Percentiles rank a stretch among this genome's conserved stretches.
Evolutionary conservation across 805 yeast species (phyloP).

Genomic region (Kazachstania taianensis): DNA sequence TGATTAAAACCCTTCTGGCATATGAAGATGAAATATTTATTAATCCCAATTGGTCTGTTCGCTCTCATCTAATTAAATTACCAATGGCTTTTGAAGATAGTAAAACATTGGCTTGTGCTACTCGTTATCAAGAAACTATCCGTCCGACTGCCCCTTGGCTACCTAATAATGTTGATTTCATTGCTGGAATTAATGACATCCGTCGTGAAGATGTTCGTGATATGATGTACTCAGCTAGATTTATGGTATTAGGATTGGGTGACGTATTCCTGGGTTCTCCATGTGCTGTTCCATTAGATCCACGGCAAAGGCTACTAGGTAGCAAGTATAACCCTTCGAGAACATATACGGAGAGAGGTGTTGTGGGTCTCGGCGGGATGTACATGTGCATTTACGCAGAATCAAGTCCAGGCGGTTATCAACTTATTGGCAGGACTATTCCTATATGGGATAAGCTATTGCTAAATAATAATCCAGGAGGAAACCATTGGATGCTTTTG

Average conservation of each 20-base stretch:
- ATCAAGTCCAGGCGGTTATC: constrained; percentile 99
- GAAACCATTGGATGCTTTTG: constrained; percentile 79
- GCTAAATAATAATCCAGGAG: constrained; percentile 52
- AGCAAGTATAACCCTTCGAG: constrained; percentile 94
- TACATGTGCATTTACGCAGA: constrained; percentile 98
- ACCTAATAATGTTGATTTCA: constrained; percentile 93
- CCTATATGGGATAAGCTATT: constrained; percentile 96
- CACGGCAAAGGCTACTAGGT: constrained; percentile 86
- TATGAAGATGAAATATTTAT: constrained; percentile 67
- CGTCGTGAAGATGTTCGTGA: constrained; percentile 66
- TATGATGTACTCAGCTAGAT: constrained; percentile 81
- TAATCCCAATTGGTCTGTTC: constrained; percentile 75
- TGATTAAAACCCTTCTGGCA: constrained; percentile 56
- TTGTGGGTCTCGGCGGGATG: constrained; percentile 97
- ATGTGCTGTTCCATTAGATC: constrained; percentile 96
- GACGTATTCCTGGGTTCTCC: constrained; percentile 98
- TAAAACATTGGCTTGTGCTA: constrained; percentile 80
- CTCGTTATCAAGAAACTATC: constrained; percentile 87
- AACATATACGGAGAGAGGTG: constrained; percentile 92
- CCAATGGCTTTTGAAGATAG: constrained; percentile 97
- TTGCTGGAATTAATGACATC: constrained; percentile 79
- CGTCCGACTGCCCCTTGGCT: constrained; percentile 93
- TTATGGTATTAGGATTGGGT: constrained; percentile 88
- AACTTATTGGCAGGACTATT: constrained; percentile 88
- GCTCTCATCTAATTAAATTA: constrained; percentile 68